These are phyloP conservation scores for Colletotrichum sp. DNA, from an alignment of 2,329 filamentous ascomycete species.

Conservation along the genomic window DNA sequence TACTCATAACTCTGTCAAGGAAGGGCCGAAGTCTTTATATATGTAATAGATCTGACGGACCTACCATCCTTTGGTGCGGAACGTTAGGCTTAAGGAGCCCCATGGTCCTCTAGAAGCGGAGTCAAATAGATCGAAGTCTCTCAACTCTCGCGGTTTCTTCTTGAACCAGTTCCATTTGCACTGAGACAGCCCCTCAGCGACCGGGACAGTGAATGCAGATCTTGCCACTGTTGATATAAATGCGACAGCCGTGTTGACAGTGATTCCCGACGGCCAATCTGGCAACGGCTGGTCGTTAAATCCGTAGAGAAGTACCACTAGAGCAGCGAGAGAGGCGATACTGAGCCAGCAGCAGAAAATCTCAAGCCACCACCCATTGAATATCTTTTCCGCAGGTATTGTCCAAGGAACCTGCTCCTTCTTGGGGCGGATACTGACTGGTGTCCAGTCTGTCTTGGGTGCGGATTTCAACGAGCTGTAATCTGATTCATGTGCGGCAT, in stretches of 20 bases:
- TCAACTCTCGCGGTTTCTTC: conserved; percentile 4
- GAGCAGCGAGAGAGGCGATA: neutral
- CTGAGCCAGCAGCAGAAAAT: neutral
- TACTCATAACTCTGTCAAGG: too few relatives aligned
- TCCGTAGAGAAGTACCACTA: neutral
- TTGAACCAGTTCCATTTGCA: conserved; percentile 29
- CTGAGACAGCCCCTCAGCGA: conserved; percentile 27
- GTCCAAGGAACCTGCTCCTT: accelerated
- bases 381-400: neutral
- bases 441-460: too few relatives aligned
- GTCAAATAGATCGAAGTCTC: conserved; percentile 27
- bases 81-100: neutral
- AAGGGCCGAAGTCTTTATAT: too few relatives aligned
- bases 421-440: neutral
- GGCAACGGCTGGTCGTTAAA: conserved; percentile 24
- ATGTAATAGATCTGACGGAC: too few relatives aligned
- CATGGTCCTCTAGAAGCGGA: conserved; percentile 22
- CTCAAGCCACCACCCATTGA: neutral
- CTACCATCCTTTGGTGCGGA: neutral
- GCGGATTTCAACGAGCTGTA: too few relatives aligned
- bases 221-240: conserved; percentile 28
- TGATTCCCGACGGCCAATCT: conserved; percentile 25
- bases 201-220: conserved; percentile 24
- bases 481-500: accelerated
- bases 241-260: conserved; percentile 30